Base-by-base conservation (phyloP, 495 filamentous ascomycete genomes). In the Penicillium ucsense region DNA sequence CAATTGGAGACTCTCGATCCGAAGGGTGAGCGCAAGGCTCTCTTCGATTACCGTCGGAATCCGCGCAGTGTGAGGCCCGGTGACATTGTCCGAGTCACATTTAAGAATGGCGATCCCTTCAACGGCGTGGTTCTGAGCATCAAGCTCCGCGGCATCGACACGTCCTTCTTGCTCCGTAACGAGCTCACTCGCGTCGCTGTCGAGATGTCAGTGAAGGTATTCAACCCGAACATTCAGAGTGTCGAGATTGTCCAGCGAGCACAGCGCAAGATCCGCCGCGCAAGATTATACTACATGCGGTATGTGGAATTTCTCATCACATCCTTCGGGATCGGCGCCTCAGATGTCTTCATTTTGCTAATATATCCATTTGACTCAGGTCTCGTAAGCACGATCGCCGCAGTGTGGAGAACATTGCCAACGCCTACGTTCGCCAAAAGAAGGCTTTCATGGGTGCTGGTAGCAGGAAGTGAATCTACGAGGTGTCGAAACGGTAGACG, bases 171-270 rank as follows among this genome's bases (percentile, higher is more conserved):
- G 50, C 73, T 99, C 45, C 76, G 92, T 29, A 90, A 89, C 57
- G 79, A 90, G 53, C 63, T 99, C 45, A 83, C 81, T 38, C 76
- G 84, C 45, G 79, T 92, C 5, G 86, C 88, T 40, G 89, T 95
- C n/a, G 92, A 99, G 79, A 89, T 95, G 88, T 95, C 88, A 78
- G 87, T 83, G 61, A 99, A 97, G 78, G 72, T 95, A 43, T 97
- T 88, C 71, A 83, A 76, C 52, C 89, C 89, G 50, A 87, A 86
- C 63, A 83, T 97, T 42, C 77, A 85, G 57, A 86, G 86, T 48
- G 85, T 99, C 57, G 94, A 99, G 71, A 83, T 99, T 53, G 86
- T 97, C 65, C 84, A 95, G 80, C 76, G 90, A 45, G 75, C 76
- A 46, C 73, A 76, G 65, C 89, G 86, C 82, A 78, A 88, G 66